These are phyloP conservation scores for Phytophthora foliorum DNA, from an alignment of 352 stramenopile genomes.

Conservation along the genomic window DNA sequence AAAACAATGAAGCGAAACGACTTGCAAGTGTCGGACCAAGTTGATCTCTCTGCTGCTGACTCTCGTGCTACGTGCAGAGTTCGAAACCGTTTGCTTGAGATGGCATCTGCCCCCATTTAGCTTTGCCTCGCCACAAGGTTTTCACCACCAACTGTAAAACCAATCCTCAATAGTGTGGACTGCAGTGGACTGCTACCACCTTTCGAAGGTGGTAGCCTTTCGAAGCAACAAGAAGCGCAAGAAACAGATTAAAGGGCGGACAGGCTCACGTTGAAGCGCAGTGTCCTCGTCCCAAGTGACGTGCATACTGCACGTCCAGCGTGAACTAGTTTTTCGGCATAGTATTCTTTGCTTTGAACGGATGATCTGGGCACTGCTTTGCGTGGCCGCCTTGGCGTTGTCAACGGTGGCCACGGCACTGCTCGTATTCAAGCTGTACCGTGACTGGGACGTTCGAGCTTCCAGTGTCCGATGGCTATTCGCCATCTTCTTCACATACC, in stretches of 20 bases:
- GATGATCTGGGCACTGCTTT: slow-evolving; percentile 45
- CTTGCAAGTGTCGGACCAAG: not conserved
- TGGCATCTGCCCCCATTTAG: not conserved
- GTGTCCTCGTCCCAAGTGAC: slow-evolving; percentile 30
- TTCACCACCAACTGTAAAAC: not conserved
- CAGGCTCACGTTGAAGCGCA: slow-evolving; percentile 27
- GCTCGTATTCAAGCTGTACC: slow-evolving; percentile 38
- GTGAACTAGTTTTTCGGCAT: not conserved
- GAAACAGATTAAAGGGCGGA: slow-evolving; percentile 1
- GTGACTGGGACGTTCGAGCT: slow-evolving; percentile 48
- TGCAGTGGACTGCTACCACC: too few species aligned
- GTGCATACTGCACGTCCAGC: slow-evolving; percentile 10
- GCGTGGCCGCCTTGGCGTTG: slow-evolving; percentile 28
- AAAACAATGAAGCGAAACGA: slow-evolving; percentile 9
- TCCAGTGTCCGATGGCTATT: slow-evolving; percentile 52
- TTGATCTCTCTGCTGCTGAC: not conserved
- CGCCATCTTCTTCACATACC: slow-evolving; percentile 49
- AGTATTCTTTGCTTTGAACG: slow-evolving; percentile 12
- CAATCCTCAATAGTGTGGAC: not conserved
- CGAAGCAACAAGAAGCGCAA: slow-evolving; percentile 3
- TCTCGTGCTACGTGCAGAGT: slow-evolving; percentile 2
- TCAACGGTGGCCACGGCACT: slow-evolving; percentile 35
- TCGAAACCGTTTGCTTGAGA: slow-evolving; percentile 3
- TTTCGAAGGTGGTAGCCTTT: too few species aligned
- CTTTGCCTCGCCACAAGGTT: not conserved